These are phyloP conservation scores for Lagenidium sp. DNA, from an alignment of 352 stramenopile genomes.

Conservation along the genomic window DNA sequence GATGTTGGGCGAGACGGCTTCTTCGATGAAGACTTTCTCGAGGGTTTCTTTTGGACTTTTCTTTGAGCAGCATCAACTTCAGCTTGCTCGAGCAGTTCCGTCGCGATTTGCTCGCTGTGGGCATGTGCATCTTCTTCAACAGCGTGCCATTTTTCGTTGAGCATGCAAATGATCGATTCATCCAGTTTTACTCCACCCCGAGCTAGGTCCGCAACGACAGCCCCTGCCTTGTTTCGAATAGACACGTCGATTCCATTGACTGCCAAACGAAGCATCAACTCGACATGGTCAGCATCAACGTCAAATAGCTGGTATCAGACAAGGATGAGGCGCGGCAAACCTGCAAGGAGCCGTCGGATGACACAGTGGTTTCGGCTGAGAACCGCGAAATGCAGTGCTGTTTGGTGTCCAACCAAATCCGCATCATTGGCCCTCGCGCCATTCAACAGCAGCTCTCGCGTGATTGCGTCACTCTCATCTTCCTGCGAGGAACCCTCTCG, in stretches of 20 bases:
- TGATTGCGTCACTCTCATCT: slow-evolving; percentile 35
- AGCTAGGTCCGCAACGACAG: slow-evolving; percentile 23
- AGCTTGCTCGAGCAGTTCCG: slow-evolving; percentile 4
- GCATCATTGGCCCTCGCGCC: slow-evolving; percentile 31
- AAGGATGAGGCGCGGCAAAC: slow-evolving; percentile 5
- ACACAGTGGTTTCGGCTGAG: slow-evolving; percentile 43
- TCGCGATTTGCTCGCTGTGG: slow-evolving; percentile 12
- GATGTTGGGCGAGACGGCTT: too few species aligned
- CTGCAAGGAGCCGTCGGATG: slow-evolving; percentile 24
- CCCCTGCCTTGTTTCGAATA: slow-evolving; percentile 19
- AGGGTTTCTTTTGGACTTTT: too few species aligned
- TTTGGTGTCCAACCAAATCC: slow-evolving; percentile 38
- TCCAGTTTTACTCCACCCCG: slow-evolving; percentile 2
- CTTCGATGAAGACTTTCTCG: too few species aligned
- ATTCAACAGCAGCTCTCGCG: slow-evolving; percentile 33
- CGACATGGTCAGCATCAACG: background rate
- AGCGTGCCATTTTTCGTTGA: slow-evolving; percentile 16
- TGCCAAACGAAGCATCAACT: background rate
- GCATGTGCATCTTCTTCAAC: slow-evolving; percentile 7
- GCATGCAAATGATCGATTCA: slow-evolving; percentile 4
- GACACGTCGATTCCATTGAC: slow-evolving; percentile 11
- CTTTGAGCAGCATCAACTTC: slow-evolving; percentile 1
- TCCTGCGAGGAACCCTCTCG: slow-evolving; percentile 16
- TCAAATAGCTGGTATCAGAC: background rate
- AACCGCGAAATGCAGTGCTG: slow-evolving; percentile 67